Base-by-base conservation (phyloP, 257 asterid genomes). In the Nemophila menziesii region DNA sequence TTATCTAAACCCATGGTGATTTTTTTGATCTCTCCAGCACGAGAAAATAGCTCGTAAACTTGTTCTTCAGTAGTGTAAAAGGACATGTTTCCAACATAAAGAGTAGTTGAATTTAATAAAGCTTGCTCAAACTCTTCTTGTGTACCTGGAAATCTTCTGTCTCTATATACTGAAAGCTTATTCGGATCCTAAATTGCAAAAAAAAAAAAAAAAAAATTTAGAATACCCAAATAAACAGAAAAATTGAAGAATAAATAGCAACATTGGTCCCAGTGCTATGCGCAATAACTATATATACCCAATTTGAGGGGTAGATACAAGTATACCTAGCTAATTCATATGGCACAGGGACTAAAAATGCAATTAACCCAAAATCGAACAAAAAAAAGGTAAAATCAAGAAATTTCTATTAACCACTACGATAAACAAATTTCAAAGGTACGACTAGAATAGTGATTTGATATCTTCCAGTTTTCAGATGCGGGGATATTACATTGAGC, bases 1-100 rank as follows among this genome's bases (percentile, higher is more conserved):
- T 89, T 89, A 58, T 89, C 98, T 76, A 89, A 70, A 48, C 98
- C 98, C 98, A 89, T 84, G 63, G 71, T 61, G 40, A 89, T 84
- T 87, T 78, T 84, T 52, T 78, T 89, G 43, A 89, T 66, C 81
- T 89, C 98, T 38, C 98, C 98, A 11, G 98, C 81, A 29, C 96
- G 77, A 8, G 89, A 58, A 62, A 90, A 84, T 39, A 90, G 57
- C 80, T 90, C 98, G 22, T 81, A 90, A 43, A 85, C 89, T 63
- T 90, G 98, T 79, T 90, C 98, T 72, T 90, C 98, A 2, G 98
- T 90, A 0, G 98, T 78, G 49, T 90, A 90, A 62, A 90, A 89
- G 14, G 96, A 90, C 94, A 90, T 78, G 58, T 90, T 89, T 62
- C 96, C 98, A 5, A 76, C 62, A 44, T 89, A 89, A 38, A 81